Base-by-base conservation (phyloP, 495 filamentous ascomycete genomes). In the Penicillium waksmanii region DNA sequence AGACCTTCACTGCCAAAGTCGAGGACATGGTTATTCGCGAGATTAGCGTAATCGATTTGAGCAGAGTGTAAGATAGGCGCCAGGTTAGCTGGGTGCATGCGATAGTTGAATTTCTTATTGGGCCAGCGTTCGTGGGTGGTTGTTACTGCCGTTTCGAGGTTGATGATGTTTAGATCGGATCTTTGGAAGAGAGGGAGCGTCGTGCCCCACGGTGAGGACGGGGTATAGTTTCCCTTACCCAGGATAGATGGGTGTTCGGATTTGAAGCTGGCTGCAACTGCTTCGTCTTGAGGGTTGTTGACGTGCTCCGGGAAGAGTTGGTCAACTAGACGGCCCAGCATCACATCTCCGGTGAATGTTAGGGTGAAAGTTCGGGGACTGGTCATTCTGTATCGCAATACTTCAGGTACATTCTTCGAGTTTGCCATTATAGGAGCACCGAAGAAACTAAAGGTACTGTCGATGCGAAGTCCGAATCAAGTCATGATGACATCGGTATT, bases 321-420 rank as follows among this genome's bases (percentile, higher is more conserved):
- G 62, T 80, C 77, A 62, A 80, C 57, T 12, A 78, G 73, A 18
- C 77, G 73, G 48, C 65, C 77, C n/a, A 79, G 72, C 76, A 79
- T 80, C 10, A 76, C 72, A 56, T 80, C 77, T 58, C 77, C 76
- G 55, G 66, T 54, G 53, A 79, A 73, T 18, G 66, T 71, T 27
- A 79, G 50, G 47, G 58, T 73, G 66, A 64, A 73, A 3, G 59
- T 42, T 8, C 51, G 47, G 1, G 50, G 5, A 6, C 25, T 17
- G 10, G 57, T 17, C 63, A 69, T 68, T 38, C 34, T 55, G 42
- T n/a, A 7, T 4, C 1, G 8, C 42, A 9, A 18, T 8, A 0
- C n/a, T 40, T 40, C 4, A 40, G 3, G 11, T 9, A 13, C 1
- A 6, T 12, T 2, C 5, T 40, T 40, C 10, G 3, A n/a, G 36